Conservation (phyloP, 2,329 filamentous ascomycete genomes). For the Aspergillus caelatus region DNA sequence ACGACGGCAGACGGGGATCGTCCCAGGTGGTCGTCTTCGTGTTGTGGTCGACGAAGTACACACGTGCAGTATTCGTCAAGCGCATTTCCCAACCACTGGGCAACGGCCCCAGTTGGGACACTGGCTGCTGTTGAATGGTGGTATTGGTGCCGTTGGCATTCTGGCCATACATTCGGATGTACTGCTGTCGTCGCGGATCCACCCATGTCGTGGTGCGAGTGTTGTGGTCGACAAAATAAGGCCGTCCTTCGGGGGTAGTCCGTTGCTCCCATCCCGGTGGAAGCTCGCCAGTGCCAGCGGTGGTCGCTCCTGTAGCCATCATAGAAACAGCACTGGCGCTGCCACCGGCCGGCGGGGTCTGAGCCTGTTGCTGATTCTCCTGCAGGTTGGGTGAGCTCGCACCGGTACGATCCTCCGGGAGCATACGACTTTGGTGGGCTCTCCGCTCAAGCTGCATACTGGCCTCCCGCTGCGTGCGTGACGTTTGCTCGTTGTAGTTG, state of each 20-base stretch:
- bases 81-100: slow-evolving; percentile 99
- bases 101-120: slow-evolving; percentile 91
- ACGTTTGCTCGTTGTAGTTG: slow-evolving; percentile 73
- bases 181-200: slow-evolving; percentile 93
- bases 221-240: slow-evolving; percentile 98
- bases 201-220: slow-evolving; percentile 98
- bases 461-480: slow-evolving; percentile 79
- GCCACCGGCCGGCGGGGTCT: slow-evolving; percentile 49
- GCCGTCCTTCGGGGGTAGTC: slow-evolving; percentile 88
- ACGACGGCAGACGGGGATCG: slow-evolving; percentile 91
- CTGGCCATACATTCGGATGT: slow-evolving; percentile 96
- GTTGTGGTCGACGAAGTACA: slow-evolving; percentile 99
- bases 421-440: slow-evolving; percentile 90
- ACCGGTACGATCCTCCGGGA: slow-evolving; percentile 93
- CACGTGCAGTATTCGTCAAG: slow-evolving; percentile 93
- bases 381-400: slow-evolving; percentile 82
- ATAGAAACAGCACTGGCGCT: slow-evolving; percentile 69
- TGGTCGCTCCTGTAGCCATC: slow-evolving; percentile 94
- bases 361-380: slow-evolving; percentile 48
- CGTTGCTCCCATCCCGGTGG: slow-evolving; percentile 96
- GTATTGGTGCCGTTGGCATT: slow-evolving; percentile 74
- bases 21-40: slow-evolving; percentile 99
- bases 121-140: slow-evolving; percentile 93
- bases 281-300: slow-evolving; percentile 89
- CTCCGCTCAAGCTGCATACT: slow-evolving; percentile 91